Evolutionary conservation across 345 rosid species (phyloP).

Genomic region (Camelina sativa): DNA sequence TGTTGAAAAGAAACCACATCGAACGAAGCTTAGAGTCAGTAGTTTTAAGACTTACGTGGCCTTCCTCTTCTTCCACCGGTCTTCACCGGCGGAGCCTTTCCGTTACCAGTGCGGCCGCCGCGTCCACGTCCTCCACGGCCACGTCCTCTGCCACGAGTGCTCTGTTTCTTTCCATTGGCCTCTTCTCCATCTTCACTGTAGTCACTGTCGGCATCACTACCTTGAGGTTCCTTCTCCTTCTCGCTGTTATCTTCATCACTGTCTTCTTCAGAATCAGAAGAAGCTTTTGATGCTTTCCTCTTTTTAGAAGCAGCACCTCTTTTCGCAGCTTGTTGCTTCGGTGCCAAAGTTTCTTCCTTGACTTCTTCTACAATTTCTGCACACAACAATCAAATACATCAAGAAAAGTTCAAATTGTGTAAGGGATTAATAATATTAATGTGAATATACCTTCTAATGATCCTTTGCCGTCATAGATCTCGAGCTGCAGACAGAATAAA

Average conservation of each 20-base stretch:
- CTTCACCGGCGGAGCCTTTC: slow-evolving; percentile 50
- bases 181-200: slow-evolving; percentile 50
- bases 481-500: slow-evolving; percentile 63
- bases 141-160: slow-evolving; percentile 57
- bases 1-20: slow-evolving; percentile 41
- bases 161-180: slow-evolving; percentile 60
- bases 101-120: slow-evolving; percentile 53
- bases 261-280: slow-evolving; percentile 65
- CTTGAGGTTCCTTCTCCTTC: slow-evolving; percentile 54
- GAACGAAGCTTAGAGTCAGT: slow-evolving; percentile 29
- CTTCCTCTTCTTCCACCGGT: slow-evolving; percentile 77
- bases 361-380: slow-evolving; percentile 60
- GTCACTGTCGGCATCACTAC: slow-evolving; percentile 48
- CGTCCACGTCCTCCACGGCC: slow-evolving; percentile 55
- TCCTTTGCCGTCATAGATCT: slow-evolving; percentile 80
- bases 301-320: slow-evolving; percentile 56
- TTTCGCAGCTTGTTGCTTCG: slow-evolving; percentile 49
- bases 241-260: slow-evolving; percentile 63
- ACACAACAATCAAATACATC: slow-evolving; percentile 14
- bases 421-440: background rate
- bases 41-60: slow-evolving; percentile 61
- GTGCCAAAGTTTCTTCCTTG: slow-evolving; percentile 45
- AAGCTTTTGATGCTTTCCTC: slow-evolving; percentile 63
- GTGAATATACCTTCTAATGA: slow-evolving; percentile 63
- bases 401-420: background rate